Evolutionary conservation across 768 basidiomycete genomes (phyloP), one percentile per base, ranked within the genome.

Genomic region (Amanita thiersii): DNA sequence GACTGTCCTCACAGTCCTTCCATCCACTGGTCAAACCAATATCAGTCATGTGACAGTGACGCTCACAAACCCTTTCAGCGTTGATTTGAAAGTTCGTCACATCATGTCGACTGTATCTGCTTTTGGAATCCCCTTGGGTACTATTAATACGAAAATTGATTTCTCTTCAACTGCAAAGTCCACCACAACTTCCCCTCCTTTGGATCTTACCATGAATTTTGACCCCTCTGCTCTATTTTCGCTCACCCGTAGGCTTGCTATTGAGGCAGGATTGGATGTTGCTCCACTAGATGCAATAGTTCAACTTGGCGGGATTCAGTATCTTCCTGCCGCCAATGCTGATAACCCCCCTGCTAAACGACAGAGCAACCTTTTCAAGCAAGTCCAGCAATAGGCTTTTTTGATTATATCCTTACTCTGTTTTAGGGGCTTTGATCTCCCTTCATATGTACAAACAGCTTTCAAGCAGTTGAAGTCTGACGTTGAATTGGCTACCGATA

Each of bases 171-270:
- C 65, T 4, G 77, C 80, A 7, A 75, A 77, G 46, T 58, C 66
- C 3, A 73, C 67, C 2, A 78, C 73, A 2, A 59, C 64, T 23
- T 82, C 79, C 2, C 82, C 84, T 5, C 54, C 53, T 4, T 61
- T 86, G 44, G 60, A 76, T 44, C 59, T 85, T 40, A 60, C 75
- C 50, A 72, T 86, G 72, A 82, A 85, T 53, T 70, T 79, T 47
- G 76, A 84, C 48, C 81, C 81, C 14, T 56, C 73, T 6, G 61
- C 71, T n/a, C 62, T 87, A 26, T 86, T 87, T 56, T 80, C 81
- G 0, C 62, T 86, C 17, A 80, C 81, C 23, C 73, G 81, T n/a
- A 63, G 68, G 3, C 66, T 86, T 8, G 81, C 81, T 3, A 67
- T 79, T 9, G 67, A 79, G 42, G 81, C 81, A 7, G 78, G 80